These are phyloP conservation scores for Yarrowia divulgata DNA, from an alignment of 805 yeast genomes.

Conservation along the genomic window DNA sequence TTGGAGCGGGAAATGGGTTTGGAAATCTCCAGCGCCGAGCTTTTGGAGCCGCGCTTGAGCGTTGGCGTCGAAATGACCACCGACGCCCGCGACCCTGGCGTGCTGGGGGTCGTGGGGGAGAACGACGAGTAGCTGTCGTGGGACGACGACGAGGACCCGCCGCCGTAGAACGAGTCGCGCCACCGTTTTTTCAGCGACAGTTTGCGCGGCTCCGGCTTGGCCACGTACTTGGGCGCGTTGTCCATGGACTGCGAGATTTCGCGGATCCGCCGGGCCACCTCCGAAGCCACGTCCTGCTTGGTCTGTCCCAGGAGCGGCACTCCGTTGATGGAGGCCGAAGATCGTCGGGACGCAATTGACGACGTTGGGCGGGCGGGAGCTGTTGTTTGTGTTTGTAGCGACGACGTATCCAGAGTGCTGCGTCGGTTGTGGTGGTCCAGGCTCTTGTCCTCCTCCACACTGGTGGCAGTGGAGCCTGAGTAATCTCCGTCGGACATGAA, in stretches of 20 bases:
- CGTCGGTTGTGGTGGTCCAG: not conserved
- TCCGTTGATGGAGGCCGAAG: conserved; percentile 24
- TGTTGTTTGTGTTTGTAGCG: not conserved
- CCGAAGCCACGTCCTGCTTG: conserved; percentile 30
- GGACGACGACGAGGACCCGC: not conserved
- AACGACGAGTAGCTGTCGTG: not conserved
- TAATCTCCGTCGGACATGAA: conserved; percentile 30
- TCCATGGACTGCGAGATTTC: conserved; percentile 28
- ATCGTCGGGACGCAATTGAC: not conserved
- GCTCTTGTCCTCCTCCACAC: conserved; percentile 11
- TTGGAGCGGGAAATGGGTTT: conserved; percentile 6
- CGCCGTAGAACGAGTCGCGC: conserved; percentile 26
- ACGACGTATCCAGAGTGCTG: not conserved
- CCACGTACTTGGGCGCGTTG: not conserved
- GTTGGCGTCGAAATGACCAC: not conserved
- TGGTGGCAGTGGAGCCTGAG: conserved; percentile 17
- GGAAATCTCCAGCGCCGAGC: not conserved
- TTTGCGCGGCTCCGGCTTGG: conserved; percentile 20
- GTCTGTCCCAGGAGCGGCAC: conserved; percentile 20
- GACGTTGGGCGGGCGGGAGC: not conserved
- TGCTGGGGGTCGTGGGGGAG: not conserved
- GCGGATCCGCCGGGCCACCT: conserved; percentile 27
- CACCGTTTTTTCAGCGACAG: conserved; percentile 32
- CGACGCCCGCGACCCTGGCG: not conserved
- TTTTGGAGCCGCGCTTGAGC: conserved; percentile 1